These are phyloP conservation scores for Akanthomyces dipterigenus DNA, from an alignment of 2,329 filamentous ascomycete genomes.

Conservation along the genomic window DNA sequence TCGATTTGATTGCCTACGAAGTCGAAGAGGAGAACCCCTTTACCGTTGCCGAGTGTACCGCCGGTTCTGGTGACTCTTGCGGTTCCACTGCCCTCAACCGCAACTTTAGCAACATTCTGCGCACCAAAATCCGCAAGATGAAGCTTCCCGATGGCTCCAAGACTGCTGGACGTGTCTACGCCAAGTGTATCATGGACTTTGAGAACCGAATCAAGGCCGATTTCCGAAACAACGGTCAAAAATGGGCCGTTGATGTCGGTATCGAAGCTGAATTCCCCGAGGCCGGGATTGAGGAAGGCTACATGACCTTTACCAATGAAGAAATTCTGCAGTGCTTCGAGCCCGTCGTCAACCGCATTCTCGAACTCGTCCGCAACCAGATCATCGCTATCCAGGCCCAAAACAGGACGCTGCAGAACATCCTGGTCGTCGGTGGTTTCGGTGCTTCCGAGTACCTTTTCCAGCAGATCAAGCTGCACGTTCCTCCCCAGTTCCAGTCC, in stretches of 20 bases:
- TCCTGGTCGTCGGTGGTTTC: constrained; percentile 94
- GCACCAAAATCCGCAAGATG: constrained; percentile 98
- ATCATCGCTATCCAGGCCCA: constrained; percentile 99
- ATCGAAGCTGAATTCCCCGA: constrained; percentile 98
- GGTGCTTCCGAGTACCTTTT: constrained; percentile 98
- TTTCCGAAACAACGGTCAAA: constrained; percentile 98
- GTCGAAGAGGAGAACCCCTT: constrained; percentile 97
- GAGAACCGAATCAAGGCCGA: constrained; percentile 99
- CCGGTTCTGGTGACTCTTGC: constrained; percentile 93
- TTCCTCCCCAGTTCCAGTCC: constrained; percentile 94
- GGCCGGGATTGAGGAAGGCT: constrained; percentile 95
- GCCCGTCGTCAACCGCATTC: constrained; percentile 92
- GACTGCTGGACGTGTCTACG: constrained; percentile 95
- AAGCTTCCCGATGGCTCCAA: constrained; percentile 95
- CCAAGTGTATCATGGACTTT: constrained; percentile 99
- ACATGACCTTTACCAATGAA: constrained; percentile 99
- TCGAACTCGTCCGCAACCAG: constrained; percentile 94
- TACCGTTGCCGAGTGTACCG: constrained; percentile 93
- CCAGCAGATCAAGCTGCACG: constrained; percentile 98
- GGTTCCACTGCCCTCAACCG: constrained; percentile 97
- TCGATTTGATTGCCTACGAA: constrained; percentile 98
- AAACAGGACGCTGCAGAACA: constrained; percentile 89
- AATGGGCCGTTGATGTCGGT: constrained; percentile 97
- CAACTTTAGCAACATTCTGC: constrained; percentile 96
- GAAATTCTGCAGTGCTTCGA: constrained; percentile 99